Evolutionary conservation across 176 grass and related monocot species (phyloP).

Genomic region (Thalia dealbata): DNA sequence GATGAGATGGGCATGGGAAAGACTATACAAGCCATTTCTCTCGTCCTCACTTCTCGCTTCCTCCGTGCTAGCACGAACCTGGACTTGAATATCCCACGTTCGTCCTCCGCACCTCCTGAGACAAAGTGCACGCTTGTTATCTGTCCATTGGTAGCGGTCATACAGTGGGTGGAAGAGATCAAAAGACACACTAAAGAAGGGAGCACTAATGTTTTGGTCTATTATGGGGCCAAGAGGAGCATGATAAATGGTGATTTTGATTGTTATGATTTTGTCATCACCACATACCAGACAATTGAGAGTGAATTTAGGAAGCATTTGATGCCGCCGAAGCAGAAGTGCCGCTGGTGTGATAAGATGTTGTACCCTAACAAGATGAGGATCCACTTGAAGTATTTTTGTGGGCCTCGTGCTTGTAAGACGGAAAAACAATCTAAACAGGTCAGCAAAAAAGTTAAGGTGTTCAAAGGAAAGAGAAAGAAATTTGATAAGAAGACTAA

Average conservation of each 20-base stretch:
- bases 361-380: constrained; percentile 39
- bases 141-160: constrained; percentile 77
- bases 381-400: constrained; percentile 55
- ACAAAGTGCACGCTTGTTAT: constrained; percentile 61
- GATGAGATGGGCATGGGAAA: constrained; percentile 99
- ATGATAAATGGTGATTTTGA: constrained; percentile 30
- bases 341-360: constrained; percentile 37
- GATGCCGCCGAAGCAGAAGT: constrained; percentile 61
- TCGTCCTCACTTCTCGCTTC: constrained; percentile 52
- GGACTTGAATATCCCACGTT: background rate
- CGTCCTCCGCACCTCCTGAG: background rate
- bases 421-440: constrained; percentile 82
- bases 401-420: constrained; percentile 59
- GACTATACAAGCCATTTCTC: constrained; percentile 93
- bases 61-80: constrained; percentile 10
- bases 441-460: constrained; percentile 29
- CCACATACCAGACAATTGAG: constrained; percentile 84
- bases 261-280: constrained; percentile 69
- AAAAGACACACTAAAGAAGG: constrained; percentile 48
- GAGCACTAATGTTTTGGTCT: constrained; percentile 42
- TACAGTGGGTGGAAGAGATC: constrained; percentile 86
- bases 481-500: background rate
- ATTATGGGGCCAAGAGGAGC: constrained; percentile 39
- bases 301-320: constrained; percentile 77
- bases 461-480: constrained; percentile 1